Percentiles rank a stretch among this genome's conserved stretches.
Conservation (phyloP, 768 basidiomycete genomes). For the Phlebiopsis flavidoalba region DNA sequence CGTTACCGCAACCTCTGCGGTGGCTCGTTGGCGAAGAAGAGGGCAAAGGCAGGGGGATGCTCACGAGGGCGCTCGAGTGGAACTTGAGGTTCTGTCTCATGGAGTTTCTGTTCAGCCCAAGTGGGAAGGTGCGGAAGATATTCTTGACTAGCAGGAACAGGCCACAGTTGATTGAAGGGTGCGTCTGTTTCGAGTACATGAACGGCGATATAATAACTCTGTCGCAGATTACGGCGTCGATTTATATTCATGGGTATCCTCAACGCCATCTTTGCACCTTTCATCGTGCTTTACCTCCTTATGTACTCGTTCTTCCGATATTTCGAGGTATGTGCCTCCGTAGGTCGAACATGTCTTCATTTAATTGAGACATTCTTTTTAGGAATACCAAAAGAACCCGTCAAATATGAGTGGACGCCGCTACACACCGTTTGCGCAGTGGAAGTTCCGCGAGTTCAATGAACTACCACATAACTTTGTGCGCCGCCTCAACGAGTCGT, state of each 20-base stretch:
- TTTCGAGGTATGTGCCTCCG: constrained; percentile 70
- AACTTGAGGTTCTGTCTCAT: constrained; percentile 94
- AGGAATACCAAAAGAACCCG: constrained; percentile 99
- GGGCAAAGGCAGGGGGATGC: constrained; percentile 65
- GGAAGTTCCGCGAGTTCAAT: constrained; percentile 99
- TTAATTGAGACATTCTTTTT: background rate
- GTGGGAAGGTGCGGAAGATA: constrained; percentile 84
- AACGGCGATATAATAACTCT: background rate
- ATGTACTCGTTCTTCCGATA: constrained; percentile 99
- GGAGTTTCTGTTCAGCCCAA: constrained; percentile 90
- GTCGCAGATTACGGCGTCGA: constrained; percentile 64
- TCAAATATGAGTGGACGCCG: constrained; percentile 89
- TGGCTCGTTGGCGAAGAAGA: constrained; percentile 46
- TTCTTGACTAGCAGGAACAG: constrained; percentile 87
- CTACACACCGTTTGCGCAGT: constrained; percentile 92
- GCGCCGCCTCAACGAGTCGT: constrained; percentile 81
- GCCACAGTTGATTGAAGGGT: constrained; percentile 78
- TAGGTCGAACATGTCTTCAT: background rate
- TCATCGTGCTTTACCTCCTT: constrained; percentile 92
- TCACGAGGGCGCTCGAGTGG: constrained; percentile 95
- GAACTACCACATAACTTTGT: constrained; percentile 92
- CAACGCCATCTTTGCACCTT: constrained; percentile 93
- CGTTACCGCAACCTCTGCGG: constrained; percentile 59
- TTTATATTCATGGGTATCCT: constrained; percentile 97
- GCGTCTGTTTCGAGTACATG: constrained; percentile 21